phyloP scores from a whole-genome alignment of 2,329 filamentous ascomycete genomes.

The Verticillium zaregamsianum region DNA sequence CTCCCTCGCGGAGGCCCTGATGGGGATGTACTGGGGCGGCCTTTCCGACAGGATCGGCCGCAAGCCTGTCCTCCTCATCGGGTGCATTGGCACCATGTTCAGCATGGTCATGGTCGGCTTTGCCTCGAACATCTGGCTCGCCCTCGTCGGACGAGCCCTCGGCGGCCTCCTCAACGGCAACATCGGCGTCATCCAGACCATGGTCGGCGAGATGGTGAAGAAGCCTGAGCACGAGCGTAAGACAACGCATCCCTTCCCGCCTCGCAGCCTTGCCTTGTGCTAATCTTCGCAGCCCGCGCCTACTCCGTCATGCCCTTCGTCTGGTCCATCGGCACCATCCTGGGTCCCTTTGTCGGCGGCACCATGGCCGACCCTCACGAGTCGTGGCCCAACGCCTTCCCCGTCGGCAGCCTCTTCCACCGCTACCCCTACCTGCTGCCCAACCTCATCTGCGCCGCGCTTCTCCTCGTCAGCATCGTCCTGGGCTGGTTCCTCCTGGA shows the following conservation, averaged over 20 bases:
- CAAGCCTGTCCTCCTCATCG: conserved; percentile 79
- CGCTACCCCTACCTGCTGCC: conserved; percentile 83
- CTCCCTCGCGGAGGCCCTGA: conserved; percentile 74
- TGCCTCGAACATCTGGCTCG: conserved; percentile 78
- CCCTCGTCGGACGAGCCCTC: conserved; percentile 68
- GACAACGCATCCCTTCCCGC: conserved; percentile 19
- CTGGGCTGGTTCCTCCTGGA: conserved; percentile 77
- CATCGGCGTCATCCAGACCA: conserved; percentile 85
- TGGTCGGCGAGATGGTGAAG: conserved; percentile 84
- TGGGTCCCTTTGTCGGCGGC: conserved; percentile 85
- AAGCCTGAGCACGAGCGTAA: conserved; percentile 82
- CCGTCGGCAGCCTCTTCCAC: conserved; percentile 64
- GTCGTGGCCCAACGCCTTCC: conserved; percentile 69
- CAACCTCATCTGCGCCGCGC: conserved; percentile 74
- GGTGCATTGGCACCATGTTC: conserved; percentile 76
- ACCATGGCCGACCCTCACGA: conserved; percentile 75
- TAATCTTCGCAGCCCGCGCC: conserved; percentile 58
- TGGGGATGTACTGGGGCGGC: conserved; percentile 84
- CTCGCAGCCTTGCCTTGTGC: conserved; percentile 4
- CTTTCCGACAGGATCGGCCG: conserved; percentile 78
- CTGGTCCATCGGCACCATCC: conserved; percentile 85
- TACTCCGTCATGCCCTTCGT: conserved; percentile 94
- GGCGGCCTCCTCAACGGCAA: conserved; percentile 88
- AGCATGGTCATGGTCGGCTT: conserved; percentile 82
- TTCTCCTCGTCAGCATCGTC: conserved; percentile 75